Conservation (phyloP, 331 rosid genomes). For the Pyracantha coccinea region DNA sequence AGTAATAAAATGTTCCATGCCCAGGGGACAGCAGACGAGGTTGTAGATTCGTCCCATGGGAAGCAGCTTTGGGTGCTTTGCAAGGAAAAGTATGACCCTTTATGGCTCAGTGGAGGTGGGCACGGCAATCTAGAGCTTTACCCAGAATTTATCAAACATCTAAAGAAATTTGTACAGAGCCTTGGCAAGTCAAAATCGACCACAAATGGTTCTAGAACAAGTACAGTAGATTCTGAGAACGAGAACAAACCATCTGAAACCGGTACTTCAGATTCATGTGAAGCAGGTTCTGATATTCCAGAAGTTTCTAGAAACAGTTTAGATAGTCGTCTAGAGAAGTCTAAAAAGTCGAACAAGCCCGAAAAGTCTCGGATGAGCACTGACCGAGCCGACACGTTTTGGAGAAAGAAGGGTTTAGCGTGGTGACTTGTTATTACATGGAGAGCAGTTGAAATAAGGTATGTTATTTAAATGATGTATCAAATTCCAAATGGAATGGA, state of each 20-base stretch:
- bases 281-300: conserved; percentile 45
- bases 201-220: conserved; percentile 40
- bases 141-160: conserved; percentile 85
- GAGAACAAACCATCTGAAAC: conserved; percentile 48
- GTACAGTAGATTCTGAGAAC: conserved; percentile 32
- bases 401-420: conserved; percentile 69
- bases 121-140: conserved; percentile 92
- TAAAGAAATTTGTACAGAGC: conserved; percentile 87
- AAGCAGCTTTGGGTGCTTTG: conserved; percentile 89
- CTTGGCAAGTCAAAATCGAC: conserved; percentile 69
- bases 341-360: conserved; percentile 60
- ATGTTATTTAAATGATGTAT: conserved; percentile 26
- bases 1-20: neutral
- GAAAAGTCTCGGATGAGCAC: conserved; percentile 96
- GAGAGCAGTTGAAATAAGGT: conserved; percentile 29
- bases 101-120: conserved; percentile 93
- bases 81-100: conserved; percentile 77
- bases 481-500: neutral
- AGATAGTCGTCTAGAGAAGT: conserved; percentile 89
- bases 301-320: conserved; percentile 96
- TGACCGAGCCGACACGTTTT: conserved; percentile 77
- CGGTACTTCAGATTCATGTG: conserved; percentile 48
- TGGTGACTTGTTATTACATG: conserved; percentile 55
- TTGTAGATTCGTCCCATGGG: conserved; percentile 85
- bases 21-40: conserved; percentile 95